Conservation (phyloP, 768 basidiomycete genomes). For the Tylopilus plumbeoviolaceoides region DNA sequence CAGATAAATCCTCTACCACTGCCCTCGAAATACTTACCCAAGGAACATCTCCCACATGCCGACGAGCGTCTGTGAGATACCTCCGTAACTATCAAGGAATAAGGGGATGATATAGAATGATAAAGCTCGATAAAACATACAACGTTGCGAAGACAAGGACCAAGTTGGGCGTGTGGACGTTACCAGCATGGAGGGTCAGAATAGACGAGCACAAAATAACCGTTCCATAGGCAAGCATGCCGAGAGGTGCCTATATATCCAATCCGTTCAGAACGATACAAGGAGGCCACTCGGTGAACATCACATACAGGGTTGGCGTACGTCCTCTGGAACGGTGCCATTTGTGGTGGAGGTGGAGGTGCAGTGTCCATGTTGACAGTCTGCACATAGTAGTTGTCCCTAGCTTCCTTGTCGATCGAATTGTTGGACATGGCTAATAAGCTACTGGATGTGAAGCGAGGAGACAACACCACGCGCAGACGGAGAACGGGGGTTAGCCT, state of each 20-base stretch:
- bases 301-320: constrained; percentile 23
- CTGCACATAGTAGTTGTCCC: constrained; percentile 27
- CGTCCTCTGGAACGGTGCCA: constrained; percentile 27
- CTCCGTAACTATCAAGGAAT: constrained; percentile 23
- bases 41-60: constrained; percentile 33
- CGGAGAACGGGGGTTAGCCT: too few species aligned
- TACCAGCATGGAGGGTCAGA: constrained; percentile 20
- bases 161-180: constrained; percentile 20
- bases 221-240: constrained; percentile 28
- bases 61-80: constrained; percentile 28
- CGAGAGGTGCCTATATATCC: constrained; percentile 21
- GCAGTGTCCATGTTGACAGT: constrained; percentile 20
- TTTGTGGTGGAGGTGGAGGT: constrained; percentile 11
- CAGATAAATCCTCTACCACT: not conserved
- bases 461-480: constrained; percentile 1
- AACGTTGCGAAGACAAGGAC: constrained; percentile 29
- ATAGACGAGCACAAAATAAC: constrained; percentile 29
- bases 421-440: constrained; percentile 17
- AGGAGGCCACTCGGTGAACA: not conserved
- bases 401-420: constrained; percentile 21
- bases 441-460: not conserved
- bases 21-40: constrained; percentile 15
- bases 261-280: not conserved
- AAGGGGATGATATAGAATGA: not conserved
- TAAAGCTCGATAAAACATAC: constrained; percentile 8